Evolutionary conservation across 1,284 basidiomycete species (phyloP).

Genomic region (Tilletia walkeri): DNA sequence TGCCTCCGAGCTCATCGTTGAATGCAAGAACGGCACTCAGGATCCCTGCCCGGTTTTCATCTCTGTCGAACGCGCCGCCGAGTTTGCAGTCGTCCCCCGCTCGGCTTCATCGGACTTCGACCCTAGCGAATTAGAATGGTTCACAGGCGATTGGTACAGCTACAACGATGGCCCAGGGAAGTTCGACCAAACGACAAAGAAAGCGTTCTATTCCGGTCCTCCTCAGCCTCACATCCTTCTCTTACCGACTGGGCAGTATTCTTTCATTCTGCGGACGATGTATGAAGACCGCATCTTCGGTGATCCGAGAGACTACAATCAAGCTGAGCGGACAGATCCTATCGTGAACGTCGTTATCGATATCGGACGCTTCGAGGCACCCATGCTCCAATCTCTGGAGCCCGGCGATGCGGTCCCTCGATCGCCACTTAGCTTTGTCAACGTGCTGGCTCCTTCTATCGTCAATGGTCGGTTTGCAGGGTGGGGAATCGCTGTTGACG

Average conservation of each 20-base stretch:
- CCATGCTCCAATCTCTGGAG: conserved; percentile 16
- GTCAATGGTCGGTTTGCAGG: conserved; percentile 35
- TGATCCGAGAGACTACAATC: conserved; percentile 25
- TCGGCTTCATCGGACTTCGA: neutral
- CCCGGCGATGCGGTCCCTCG: conserved; percentile 11
- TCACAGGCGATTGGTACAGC: conserved; percentile 38
- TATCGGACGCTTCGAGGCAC: conserved; percentile 19
- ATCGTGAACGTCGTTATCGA: conserved; percentile 24
- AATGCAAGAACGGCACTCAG: neutral
- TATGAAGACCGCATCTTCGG: conserved; percentile 42
- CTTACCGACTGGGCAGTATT: conserved; percentile 27
- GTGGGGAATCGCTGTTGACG: conserved; percentile 27
- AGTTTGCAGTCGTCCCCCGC: conserved; percentile 30
- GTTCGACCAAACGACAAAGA: conserved; percentile 19
- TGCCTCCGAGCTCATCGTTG: conserved; percentile 24
- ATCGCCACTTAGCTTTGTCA: no score
- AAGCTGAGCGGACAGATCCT: neutral
- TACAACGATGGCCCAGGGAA: conserved; percentile 26
- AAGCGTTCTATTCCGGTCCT: neutral
- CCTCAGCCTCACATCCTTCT: conserved; percentile 29
- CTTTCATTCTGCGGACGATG: conserved; percentile 28
- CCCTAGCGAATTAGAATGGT: conserved; percentile 26
- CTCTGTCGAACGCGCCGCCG: conserved; percentile 28
- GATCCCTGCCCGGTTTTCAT: conserved; percentile 22
- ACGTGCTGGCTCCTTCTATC: conserved; percentile 30